Evolutionary conservation across 2,329 filamentous ascomycete species (phyloP), one percentile per base, ranked within the genome.

Genomic region (Gyromitra esculenta): DNA sequence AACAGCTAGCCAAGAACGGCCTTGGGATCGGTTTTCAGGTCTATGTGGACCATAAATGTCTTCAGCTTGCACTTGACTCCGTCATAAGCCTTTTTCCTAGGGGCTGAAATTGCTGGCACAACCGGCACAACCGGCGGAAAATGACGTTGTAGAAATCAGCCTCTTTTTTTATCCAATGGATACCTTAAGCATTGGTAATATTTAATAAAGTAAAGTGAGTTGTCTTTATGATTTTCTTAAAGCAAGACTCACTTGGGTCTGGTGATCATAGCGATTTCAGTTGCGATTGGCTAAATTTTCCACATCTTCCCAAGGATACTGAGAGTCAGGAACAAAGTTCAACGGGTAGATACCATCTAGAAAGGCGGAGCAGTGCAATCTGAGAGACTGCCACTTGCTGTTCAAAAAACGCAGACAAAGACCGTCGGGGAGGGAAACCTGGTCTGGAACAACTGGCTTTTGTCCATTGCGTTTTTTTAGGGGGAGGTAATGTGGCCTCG

Each of bases 1-100:
- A 52, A 65, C 41, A 73, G 50, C 37, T 63, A 59, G 56, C 39
- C 62, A 73, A 67, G 70, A 37, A 25, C 18, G 48, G 21, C 54
- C 63, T 21, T 50, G 56, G 63, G 63, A 60, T 67, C 70, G 56
- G 41, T 31, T 57, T 41, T 13, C 43, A 35, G 9, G 31, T 15
- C 31, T 37, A 45, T 21, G 45, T 59, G 13, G 60, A 15, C 39
- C 52, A 56, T 66, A 41, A 73, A 21, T 52, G n/a, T 35, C 52
- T 43, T 45, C 60, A 21, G 8, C 18, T 52, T 52, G 13, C 50
- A 18, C 25, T 21, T 65, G 18, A 64, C 52, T n/a, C n/a, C 39
- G 48, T 52, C 41, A 66, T 59, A 39, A 37, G n/a, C 13, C 21
- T 6, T 21, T 31, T n/a, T 50, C 15, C 41, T 35, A 9, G 25